A percentile compares a stretch with the other conserved stretches of the same genome.
Conservation (phyloP, 2,329 filamentous ascomycete genomes). For the Trichoderma lentiforme region DNA sequence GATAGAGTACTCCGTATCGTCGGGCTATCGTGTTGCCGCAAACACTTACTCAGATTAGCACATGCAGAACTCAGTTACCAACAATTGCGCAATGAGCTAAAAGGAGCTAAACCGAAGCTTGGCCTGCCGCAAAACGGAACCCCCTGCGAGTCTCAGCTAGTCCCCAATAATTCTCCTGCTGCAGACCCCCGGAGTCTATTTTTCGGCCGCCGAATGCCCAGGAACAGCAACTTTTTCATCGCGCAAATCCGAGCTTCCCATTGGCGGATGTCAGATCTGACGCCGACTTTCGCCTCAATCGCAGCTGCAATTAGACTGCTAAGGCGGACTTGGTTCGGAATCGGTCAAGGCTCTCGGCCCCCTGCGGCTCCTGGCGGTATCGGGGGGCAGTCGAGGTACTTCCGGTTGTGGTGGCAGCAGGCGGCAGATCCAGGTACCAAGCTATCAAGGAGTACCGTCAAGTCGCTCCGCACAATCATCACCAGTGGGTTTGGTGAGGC, state of each 20-base stretch:
- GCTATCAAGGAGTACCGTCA: neutral
- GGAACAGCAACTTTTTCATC: neutral
- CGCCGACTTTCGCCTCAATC: neutral
- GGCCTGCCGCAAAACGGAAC: neutral
- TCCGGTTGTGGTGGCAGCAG: neutral
- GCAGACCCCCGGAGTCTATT: neutral
- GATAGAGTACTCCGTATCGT: neutral
- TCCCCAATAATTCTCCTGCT: neutral
- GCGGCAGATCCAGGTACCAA: neutral
- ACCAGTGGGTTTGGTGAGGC: neutral
- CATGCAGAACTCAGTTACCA: neutral
- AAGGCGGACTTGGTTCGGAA: slow-evolving; percentile 5
- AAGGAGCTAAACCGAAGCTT: slow-evolving; percentile 1
- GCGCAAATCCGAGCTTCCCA: neutral
- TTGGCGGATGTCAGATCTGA: slow-evolving; percentile 10
- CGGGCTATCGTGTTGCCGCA: neutral
- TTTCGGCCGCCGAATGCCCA: neutral
- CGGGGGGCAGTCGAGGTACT: neutral
- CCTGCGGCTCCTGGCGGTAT: neutral
- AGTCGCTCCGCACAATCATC: slow-evolving; percentile 3
- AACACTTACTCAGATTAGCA: neutral
- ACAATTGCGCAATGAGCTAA: slow-evolving; percentile 16
- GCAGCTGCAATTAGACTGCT: neutral
- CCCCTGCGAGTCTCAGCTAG: neutral
- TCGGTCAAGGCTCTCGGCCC: neutral